Evolutionary conservation across 2,329 filamentous ascomycete genomes (phyloP).

Genomic region (Fusarium staphyleae): DNA sequence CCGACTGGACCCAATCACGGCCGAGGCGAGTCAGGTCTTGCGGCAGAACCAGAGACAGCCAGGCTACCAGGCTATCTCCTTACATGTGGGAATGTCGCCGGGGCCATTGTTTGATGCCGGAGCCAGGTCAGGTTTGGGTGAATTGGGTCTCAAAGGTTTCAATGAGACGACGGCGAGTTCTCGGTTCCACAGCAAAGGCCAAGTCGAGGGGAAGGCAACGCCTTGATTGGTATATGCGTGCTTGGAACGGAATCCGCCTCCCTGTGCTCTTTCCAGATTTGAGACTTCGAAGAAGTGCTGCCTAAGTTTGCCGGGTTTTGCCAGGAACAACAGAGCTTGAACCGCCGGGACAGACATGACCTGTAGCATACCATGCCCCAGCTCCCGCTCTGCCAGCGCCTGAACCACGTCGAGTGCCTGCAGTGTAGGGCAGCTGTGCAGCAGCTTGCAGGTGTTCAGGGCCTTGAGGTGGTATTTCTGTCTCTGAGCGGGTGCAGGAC

Average conservation of each 20-base stretch:
- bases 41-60: constrained; percentile 17
- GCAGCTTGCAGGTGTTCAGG: constrained; percentile 16
- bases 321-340: constrained; percentile 16
- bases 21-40: constrained; percentile 40
- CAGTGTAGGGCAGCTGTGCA: constrained; percentile 20
- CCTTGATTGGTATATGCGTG: constrained; percentile 34
- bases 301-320: constrained; percentile 8
- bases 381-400: constrained; percentile 5
- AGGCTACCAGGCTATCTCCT: constrained; percentile 27
- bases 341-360: constrained; percentile 1
- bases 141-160: constrained; percentile 20
- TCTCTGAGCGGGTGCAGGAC: constrained; percentile 17
- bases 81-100: constrained; percentile 39
- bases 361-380: constrained; percentile 18
- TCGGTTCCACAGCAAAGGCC: constrained; percentile 38
- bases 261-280: constrained; percentile 13
- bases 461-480: constrained; percentile 19
- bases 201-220: constrained; percentile 18
- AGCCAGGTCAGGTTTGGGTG: constrained; percentile 17
- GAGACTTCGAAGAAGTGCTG: constrained; percentile 20
- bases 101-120: constrained; percentile 13
- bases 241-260: constrained; percentile 4
- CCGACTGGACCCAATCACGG: constrained; percentile 38
- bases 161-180: constrained; percentile 31
- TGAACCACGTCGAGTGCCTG: constrained; percentile 13